These are phyloP conservation scores for Podospora conica DNA, from an alignment of 495 filamentous ascomycete species.

Conservation along the genomic window DNA sequence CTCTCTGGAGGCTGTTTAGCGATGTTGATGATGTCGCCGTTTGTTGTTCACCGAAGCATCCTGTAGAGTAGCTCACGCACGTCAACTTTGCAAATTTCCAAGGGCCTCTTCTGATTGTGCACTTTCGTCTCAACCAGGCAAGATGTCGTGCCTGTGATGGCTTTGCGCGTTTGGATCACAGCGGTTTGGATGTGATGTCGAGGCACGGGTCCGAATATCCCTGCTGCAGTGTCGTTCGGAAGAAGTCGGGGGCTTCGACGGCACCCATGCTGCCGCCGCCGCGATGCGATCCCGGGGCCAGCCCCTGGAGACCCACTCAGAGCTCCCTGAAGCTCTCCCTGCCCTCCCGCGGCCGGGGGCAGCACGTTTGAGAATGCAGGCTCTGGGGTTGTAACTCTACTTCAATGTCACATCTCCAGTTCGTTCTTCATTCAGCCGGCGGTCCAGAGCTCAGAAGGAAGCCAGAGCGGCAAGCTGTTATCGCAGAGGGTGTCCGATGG, in stretches of 20 bases:
- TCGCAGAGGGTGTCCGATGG: neutral
- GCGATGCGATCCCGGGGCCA: neutral
- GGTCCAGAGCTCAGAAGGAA: neutral
- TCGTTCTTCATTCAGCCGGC: neutral
- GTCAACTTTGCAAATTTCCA: too few relatives aligned
- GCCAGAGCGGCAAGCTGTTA: neutral
- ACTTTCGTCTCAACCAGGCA: constrained; percentile 5
- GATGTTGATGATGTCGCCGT: neutral
- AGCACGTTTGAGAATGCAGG: neutral
- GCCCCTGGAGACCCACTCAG: constrained; percentile 11
- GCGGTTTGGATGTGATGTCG: too few relatives aligned
- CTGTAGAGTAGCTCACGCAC: too few relatives aligned
- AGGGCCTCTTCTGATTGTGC: neutral
- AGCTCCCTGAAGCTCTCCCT: neutral
- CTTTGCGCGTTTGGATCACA: neutral
- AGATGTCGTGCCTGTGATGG: constrained; percentile 2
- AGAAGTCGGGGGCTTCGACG: constrained; percentile 19
- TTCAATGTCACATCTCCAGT: neutral
- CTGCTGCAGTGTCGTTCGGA: constrained; percentile 9
- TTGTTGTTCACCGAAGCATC: too few relatives aligned
- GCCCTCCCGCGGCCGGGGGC: neutral
- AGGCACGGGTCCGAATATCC: neutral
- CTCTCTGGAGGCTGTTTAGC: neutral
- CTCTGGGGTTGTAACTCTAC: neutral
- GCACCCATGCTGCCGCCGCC: constrained; percentile 7